Conservation (phyloP, 179 eudicot genomes). For the Silene noctiflora region DNA sequence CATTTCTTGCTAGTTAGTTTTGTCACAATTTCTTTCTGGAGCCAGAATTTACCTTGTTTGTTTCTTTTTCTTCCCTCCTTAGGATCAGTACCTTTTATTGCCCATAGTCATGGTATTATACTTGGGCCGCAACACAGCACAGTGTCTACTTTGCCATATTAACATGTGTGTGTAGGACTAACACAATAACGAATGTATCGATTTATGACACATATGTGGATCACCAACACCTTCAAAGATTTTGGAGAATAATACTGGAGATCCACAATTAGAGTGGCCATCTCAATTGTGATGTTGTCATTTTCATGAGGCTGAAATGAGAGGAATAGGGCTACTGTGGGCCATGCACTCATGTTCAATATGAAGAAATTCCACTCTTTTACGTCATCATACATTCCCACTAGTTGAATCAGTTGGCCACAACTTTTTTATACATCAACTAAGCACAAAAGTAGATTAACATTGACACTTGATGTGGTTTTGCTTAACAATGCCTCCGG, state of each 20-base stretch:
- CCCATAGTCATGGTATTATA: not conserved
- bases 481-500: not conserved
- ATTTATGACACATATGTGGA: not conserved
- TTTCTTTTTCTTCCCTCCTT: not conserved
- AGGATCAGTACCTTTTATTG: constrained; percentile 1
- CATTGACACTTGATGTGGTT: not conserved
- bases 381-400: not conserved
- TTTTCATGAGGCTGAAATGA: constrained; percentile 1
- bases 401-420: not conserved
- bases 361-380: not conserved
- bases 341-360: not conserved
- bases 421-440: not conserved
- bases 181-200: not conserved
- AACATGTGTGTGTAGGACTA: not conserved
- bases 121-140: not conserved
- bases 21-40: not conserved
- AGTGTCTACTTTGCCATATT: not conserved
- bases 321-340: not conserved
- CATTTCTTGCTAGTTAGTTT: not conserved
- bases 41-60: not conserved
- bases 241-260: not conserved
- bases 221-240: constrained; percentile 5
- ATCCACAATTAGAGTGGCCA: not conserved
- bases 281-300: not conserved
- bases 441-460: constrained; percentile 1